Evolutionary conservation across 139 green algal genomes (phyloP), one percentile per base, ranked within the genome.

Genomic region (Volvox reticuliferus): DNA sequence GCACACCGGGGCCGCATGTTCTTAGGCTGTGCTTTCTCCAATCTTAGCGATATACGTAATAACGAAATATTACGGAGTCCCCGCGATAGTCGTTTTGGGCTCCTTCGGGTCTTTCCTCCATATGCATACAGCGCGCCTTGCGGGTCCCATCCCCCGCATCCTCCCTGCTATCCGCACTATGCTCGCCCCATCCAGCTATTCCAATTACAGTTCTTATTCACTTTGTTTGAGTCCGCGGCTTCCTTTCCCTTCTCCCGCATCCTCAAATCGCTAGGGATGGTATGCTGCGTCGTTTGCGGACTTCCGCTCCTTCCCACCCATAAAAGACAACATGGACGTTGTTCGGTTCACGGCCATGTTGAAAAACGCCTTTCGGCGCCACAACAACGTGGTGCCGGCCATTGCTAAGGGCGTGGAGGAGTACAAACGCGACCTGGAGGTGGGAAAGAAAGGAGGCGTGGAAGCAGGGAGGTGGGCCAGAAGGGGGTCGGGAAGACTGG

Each of bases 241-340:
- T 19, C 73, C 73, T 32, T 2, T 80, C 17, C 28, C 73, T 32
- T 18, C 37, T 80, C 14, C 2, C 26, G n/a, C 28, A n/a, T 80
- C 73, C 28, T 80, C 73, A 12, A 16, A 28, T 61, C 26, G 16
- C 21, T 77, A 91, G 87, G 86, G 86, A 32, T 90, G 86, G 97
- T 99, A 99, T 89, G 96, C 98, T 30, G 96, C 98, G 86, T 98
- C 95, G 0, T 99, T 99, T 91, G 89, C 91, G 16, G 97, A 99
- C 65, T 94, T 99, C 71, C 94, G 96, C 19, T 37, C 81, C 16
- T 98, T 99, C 69, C 94, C 94, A 0, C 75, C 90, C 24, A 93
- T 99, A n/a, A 93, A 94, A 79, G 92, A 94, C 61, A 78, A 62
- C 37, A 82, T 91, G 20, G 96, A 98, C 73, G 63, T 88, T 17